Evolutionary conservation across 306 rosid genomes (phyloP).

Genomic region (Fragaria vesca): DNA sequence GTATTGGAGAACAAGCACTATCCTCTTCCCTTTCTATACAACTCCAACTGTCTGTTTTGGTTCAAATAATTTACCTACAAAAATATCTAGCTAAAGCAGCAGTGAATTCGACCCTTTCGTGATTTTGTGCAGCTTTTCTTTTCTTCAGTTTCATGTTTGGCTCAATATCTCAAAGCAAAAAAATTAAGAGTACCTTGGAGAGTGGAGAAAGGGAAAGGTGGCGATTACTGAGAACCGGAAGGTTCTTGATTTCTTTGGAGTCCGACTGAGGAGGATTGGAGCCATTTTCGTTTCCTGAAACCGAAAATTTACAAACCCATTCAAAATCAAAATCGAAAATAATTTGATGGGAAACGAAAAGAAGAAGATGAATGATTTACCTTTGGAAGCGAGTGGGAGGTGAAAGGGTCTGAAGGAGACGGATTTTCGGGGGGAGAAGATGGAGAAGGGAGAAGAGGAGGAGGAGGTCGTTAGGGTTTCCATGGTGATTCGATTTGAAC

Average conservation of each 20-base stretch:
- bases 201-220: constrained; percentile 74
- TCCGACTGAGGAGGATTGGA: constrained; percentile 34
- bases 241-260: constrained; percentile 40
- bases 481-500: constrained; percentile 28
- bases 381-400: constrained; percentile 55
- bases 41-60: background rate
- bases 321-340: background rate
- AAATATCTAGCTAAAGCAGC: too few species aligned
- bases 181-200: constrained; percentile 47
- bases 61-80: too few species aligned
- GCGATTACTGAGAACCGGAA: constrained; percentile 59
- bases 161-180: background rate
- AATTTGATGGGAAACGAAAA: too few species aligned
- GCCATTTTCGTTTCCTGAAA: constrained; percentile 60
- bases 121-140: background rate
- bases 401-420: constrained; percentile 35
- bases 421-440: constrained; percentile 32
- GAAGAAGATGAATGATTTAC: constrained; percentile 17
- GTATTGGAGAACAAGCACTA: background rate
- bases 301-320: background rate
- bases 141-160: background rate
- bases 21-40: background rate
- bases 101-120: background rate
- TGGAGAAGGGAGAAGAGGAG: constrained; percentile 47
- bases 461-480: constrained; percentile 49